phyloP scores from a whole-genome alignment of 2,329 filamentous ascomycete genomes.

The Sporothrix humicola region DNA sequence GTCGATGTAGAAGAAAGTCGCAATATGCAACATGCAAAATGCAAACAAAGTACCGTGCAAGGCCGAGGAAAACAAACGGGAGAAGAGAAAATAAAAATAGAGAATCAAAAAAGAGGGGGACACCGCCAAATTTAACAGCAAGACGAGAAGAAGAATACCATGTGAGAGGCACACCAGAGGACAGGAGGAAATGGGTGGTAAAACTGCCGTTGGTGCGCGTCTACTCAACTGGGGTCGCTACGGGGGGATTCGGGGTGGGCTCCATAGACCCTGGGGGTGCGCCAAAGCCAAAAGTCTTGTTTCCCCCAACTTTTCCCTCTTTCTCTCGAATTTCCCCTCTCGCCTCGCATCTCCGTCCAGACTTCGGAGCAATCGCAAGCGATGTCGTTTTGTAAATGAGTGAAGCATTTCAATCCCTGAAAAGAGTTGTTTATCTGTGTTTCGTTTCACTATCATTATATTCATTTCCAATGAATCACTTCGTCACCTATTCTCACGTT shows the following conservation, averaged over 20 bases:
- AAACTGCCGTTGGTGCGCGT: constrained; percentile 14
- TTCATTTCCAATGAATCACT: neutral
- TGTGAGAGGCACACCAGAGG: neutral
- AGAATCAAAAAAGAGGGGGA: neutral
- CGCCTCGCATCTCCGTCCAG: neutral
- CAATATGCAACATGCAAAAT: too few species aligned
- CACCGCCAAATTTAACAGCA: neutral
- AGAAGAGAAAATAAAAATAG: neutral
- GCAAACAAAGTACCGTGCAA: too few species aligned
- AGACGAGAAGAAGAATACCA: neutral
- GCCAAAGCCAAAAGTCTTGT: neutral
- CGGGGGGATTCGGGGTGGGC: neutral
- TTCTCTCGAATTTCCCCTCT: neutral
- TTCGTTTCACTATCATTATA: too few species aligned
- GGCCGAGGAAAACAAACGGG: neutral
- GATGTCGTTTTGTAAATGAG: neutral
- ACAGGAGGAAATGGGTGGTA: neutral
- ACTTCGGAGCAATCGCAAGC: neutral
- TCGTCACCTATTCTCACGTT: neutral
- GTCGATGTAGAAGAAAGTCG: too few species aligned
- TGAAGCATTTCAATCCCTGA: neutral
- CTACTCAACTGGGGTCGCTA: neutral
- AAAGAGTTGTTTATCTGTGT: neutral
- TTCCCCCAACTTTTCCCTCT: neutral
- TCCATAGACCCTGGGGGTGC: neutral